Conservation (phyloP, 805 yeast species). For the Ogataea polymorpha region DNA sequence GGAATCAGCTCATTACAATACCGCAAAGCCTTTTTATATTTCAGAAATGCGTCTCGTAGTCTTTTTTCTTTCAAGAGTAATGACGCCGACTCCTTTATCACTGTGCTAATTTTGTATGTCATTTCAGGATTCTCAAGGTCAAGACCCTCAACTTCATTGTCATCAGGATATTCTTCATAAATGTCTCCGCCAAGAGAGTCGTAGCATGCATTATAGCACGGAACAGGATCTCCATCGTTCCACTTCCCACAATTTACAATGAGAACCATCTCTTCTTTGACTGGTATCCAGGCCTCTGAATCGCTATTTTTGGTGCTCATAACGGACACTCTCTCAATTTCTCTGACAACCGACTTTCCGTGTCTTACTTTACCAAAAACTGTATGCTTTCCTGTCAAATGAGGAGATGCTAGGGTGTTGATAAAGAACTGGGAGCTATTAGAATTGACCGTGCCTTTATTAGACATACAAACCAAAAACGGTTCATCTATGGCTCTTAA, state of each 20-base stretch:
- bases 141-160: conserved; percentile 60
- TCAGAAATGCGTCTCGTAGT: conserved; percentile 50
- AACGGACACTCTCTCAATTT: conserved; percentile 51
- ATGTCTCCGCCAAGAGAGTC: conserved; percentile 63
- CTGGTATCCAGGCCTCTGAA: conserved; percentile 32
- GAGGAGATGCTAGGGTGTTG: conserved; percentile 66
- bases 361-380: conserved; percentile 69
- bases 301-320: conserved; percentile 35
- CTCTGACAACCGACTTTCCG: conserved; percentile 70
- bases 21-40: conserved; percentile 63
- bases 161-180: conserved; percentile 77
- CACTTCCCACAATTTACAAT: conserved; percentile 64
- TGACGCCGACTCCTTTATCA: conserved; percentile 68
- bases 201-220: conserved; percentile 61
- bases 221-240: conserved; percentile 49
- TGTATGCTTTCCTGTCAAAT: conserved; percentile 71
- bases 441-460: conserved; percentile 44
- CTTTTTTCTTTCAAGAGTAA: conserved; percentile 53
- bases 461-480: conserved; percentile 63
- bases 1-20: conserved; percentile 73
- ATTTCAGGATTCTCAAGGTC: conserved; percentile 43
- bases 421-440: conserved; percentile 72
- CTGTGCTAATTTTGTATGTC: conserved; percentile 48
- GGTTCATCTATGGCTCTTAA: conserved; percentile 40
- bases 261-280: conserved; percentile 39